A percentile compares a stretch with the other conserved stretches of the same genome.
These are phyloP conservation scores for Nicotiana rustica DNA, from an alignment of 305 asterid genomes.

Conservation along the genomic window DNA sequence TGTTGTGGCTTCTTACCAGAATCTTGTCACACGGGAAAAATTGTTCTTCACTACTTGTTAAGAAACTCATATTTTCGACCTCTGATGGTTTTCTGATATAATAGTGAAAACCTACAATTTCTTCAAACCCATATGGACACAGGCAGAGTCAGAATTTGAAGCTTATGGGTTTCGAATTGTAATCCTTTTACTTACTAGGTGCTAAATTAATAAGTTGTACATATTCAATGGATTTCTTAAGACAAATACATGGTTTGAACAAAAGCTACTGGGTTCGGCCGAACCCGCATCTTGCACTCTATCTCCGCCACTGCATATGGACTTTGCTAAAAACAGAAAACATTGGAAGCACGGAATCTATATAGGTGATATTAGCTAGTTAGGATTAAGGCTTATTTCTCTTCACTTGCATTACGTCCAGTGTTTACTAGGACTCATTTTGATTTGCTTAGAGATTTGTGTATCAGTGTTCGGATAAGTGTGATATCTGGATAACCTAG, in stretches of 20 bases:
- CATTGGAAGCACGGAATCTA: background rate
- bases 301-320: too few relatives aligned
- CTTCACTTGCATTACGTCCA: background rate
- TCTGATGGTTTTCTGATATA: slow-evolving; percentile 9
- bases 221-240: too few relatives aligned
- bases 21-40: slow-evolving; percentile 17
- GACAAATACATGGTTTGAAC: too few relatives aligned
- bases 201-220: too few relatives aligned
- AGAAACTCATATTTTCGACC: slow-evolving; percentile 6
- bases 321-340: background rate
- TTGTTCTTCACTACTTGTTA: slow-evolving; percentile 20
- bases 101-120: background rate
- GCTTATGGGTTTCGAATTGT: too few relatives aligned
- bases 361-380: background rate
- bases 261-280: too few relatives aligned
- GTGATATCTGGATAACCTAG: background rate
- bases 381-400: background rate
- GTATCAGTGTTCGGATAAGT: background rate
- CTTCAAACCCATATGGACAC: background rate
- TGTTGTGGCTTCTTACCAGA: slow-evolving; percentile 9
- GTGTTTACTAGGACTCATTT: background rate
- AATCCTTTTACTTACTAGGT: too few relatives aligned
- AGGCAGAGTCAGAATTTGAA: too few relatives aligned
- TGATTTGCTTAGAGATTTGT: background rate
- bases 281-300: too few relatives aligned